Percentiles rank a stretch among this genome's conserved stretches.
phyloP scores from a whole-genome alignment of 108 stramenopile genomes.

The Cyclotella choctawhatcheeana region DNA sequence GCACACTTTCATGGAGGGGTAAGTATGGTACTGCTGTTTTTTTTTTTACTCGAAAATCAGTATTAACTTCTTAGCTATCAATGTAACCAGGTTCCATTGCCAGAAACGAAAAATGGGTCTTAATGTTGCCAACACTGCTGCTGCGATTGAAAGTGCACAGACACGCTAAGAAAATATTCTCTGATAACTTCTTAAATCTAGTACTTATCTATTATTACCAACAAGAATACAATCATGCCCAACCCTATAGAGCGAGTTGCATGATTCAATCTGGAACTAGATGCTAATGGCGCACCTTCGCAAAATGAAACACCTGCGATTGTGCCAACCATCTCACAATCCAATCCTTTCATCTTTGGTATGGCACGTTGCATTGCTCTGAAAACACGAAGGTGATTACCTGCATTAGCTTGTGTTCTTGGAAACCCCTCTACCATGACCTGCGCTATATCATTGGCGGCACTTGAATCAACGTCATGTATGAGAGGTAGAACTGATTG shows the following conservation, averaged over 20 bases:
- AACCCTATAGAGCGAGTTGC: no score
- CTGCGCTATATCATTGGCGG: conserved; percentile 48
- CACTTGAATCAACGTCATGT: conserved; percentile 42
- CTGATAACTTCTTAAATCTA: no score
- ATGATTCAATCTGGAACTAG: not conserved
- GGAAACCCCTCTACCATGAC: conserved; percentile 51
- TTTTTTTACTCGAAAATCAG: no score
- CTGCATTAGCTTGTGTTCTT: not conserved
- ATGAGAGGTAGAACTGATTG: conserved; percentile 71
- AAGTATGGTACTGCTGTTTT: no score
- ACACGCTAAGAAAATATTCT: no score
- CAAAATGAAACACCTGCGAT: conserved; percentile 34
- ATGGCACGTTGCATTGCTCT: conserved; percentile 28
- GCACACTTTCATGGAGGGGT: conserved; percentile 53
- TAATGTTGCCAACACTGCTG: conserved; percentile 7
- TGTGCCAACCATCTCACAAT: conserved; percentile 34
- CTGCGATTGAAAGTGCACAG: conserved; percentile 14
- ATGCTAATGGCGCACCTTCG: conserved; percentile 10
- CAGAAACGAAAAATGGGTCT: conserved; percentile 22
- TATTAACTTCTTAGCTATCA: no score
- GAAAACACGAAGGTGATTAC: conserved; percentile 28
- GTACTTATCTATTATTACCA: no score
- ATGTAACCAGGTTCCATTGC: no score
- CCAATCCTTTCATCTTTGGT: conserved; percentile 37
- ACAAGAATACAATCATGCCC: no score